Base-by-base conservation (phyloP, 495 filamentous ascomycete species). In the Penicillium crystallinum region DNA sequence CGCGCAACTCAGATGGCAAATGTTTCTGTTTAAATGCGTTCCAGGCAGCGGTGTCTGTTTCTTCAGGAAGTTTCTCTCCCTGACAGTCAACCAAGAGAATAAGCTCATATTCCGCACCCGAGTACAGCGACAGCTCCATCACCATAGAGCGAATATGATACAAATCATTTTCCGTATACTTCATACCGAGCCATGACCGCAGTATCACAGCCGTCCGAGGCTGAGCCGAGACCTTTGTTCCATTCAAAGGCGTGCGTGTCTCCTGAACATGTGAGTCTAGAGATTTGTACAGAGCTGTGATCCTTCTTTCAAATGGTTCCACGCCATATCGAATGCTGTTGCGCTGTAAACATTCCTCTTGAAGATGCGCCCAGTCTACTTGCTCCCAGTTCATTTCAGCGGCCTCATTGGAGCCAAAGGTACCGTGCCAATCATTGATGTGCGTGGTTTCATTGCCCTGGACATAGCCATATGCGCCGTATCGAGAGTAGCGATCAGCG, bases 41-140 rank as follows among this genome's bases (percentile, higher is more conserved):
- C 1, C 71, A 65, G 19, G 70, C 66, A 14, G 73, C 63, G 54
- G 76, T 64, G 3, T 73, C 68, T 0, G 4, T 8, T 42, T 85
- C 7, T 23, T 33, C 81, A 3, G 73, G 63, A 40, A 79, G 51
- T 27, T 65, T 54, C 38, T 62, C 44, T 50, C 86, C 79, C 48
- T 81, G 86, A 52, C 86, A 77, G 35, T 91, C 82, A 7, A 91
- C 77, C 36, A 90, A 76, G 6, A 91, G 68, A 52, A 85, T 83
- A 31, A 91, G 79, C 52, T 86, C 75, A 59, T 89, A 91, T 68
- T 89, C 83, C 18, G 83, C 86, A 8, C 89, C 88, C 5, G 84
- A 83, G 23, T 79, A 72, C 5, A 92, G 69, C 5, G 78, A 79
- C 19, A 90, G 66, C 64, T 92, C 89, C 7, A 78, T 82, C 55